Conservation (phyloP, 2,329 filamentous ascomycete species). For the Pseudogymnoascus sp. region DNA sequence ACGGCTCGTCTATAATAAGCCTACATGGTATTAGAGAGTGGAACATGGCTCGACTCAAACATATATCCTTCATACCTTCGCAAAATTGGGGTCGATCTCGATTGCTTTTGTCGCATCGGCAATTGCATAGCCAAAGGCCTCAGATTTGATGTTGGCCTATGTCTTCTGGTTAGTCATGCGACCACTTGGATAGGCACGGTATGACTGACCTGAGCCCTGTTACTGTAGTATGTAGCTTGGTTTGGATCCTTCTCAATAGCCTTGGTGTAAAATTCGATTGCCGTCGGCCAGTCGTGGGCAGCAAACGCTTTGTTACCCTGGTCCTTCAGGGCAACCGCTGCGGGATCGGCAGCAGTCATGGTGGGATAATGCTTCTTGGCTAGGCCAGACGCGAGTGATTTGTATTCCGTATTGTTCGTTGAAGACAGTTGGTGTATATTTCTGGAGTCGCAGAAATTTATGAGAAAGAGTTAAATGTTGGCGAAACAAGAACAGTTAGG, state of each 20-base stretch:
- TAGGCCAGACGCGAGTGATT: not conserved
- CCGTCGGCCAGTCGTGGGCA: conserved; percentile 74
- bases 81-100: conserved; percentile 76
- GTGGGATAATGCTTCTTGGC: not conserved
- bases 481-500: not conserved
- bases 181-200: conserved; percentile 26
- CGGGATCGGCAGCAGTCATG: not conserved
- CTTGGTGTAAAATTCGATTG: conserved; percentile 75
- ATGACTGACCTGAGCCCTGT: conserved; percentile 75
- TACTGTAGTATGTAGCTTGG: conserved; percentile 86
- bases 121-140: conserved; percentile 89
- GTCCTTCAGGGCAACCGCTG: conserved; percentile 75
- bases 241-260: conserved; percentile 77
- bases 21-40: conserved; percentile 36
- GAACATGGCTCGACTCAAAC: not conserved
- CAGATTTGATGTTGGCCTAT: conserved; percentile 88
- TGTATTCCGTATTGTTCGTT: not conserved
- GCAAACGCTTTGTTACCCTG: conserved; percentile 91
- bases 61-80: conserved; percentile 57
- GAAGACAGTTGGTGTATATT: not conserved
- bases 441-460: not conserved
- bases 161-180: conserved; percentile 39
- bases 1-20: conserved; percentile 92
- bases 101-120: conserved; percentile 85
- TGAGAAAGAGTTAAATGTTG: not conserved